These are phyloP conservation scores for Trichosporon sp. DNA, from an alignment of 1,284 basidiomycete species.

Conservation along the genomic window DNA sequence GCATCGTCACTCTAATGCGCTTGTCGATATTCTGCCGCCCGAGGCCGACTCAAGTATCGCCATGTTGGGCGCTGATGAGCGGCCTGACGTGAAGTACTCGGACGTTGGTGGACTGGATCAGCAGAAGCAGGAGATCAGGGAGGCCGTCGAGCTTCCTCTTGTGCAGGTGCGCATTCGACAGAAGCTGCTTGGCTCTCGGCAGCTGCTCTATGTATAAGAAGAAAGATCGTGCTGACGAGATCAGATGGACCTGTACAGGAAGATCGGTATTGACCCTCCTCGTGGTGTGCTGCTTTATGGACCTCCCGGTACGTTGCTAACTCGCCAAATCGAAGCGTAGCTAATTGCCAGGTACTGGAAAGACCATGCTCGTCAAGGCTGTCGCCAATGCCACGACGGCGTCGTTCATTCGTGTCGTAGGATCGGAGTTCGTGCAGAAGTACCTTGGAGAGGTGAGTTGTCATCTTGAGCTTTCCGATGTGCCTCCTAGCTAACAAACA, in stretches of 20 bases:
- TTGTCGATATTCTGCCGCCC: conserved; percentile 96
- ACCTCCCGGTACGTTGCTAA: conserved; percentile 60
- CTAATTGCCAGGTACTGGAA: conserved; percentile 73
- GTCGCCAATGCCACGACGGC: conserved; percentile 97
- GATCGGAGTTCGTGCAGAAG: conserved; percentile 98
- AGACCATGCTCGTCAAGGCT: conserved; percentile 99
- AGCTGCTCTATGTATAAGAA: neutral
- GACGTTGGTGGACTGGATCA: conserved; percentile 96
- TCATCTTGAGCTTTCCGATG: neutral
- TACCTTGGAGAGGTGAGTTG: conserved; percentile 82
- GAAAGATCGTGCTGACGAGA: neutral
- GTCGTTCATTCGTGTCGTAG: conserved; percentile 95
- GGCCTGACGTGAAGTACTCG: conserved; percentile 80
- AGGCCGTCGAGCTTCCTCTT: conserved; percentile 97
- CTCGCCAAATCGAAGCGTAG: neutral
- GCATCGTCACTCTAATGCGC: conserved; percentile 95
- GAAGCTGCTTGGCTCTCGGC: no score
- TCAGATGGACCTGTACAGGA: conserved; percentile 96
- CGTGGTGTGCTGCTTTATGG: conserved; percentile 89
- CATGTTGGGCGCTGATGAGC: conserved; percentile 89
- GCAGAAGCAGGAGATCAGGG: conserved; percentile 98
- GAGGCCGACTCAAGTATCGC: conserved; percentile 97
- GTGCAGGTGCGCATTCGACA: conserved; percentile 51
- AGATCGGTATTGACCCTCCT: conserved; percentile 99
- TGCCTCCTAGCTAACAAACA: conserved; percentile 14